Evolutionary conservation across 345 rosid genomes (phyloP).

Genomic region (Mangifera indica): DNA sequence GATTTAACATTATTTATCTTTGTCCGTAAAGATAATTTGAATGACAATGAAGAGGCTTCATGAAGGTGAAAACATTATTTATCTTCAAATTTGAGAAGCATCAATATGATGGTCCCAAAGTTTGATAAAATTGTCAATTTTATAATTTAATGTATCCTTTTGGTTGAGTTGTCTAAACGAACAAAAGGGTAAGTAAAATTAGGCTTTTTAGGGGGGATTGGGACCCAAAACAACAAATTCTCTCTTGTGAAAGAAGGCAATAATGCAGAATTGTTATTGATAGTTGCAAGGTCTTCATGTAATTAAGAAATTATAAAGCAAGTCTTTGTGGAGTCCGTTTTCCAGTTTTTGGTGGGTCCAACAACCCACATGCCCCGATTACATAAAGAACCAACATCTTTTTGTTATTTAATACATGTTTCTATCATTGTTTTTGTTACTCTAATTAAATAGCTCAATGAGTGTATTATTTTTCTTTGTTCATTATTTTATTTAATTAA

Average conservation of each 20-base stretch:
- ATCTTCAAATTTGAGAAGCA: no score
- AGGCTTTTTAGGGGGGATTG: slow-evolving; percentile 14
- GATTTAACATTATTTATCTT: no score
- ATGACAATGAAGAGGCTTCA: no score
- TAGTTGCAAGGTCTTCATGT: slow-evolving; percentile 41
- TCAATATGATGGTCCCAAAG: no score
- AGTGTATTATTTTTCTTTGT: background rate
- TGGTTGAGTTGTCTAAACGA: slow-evolving; percentile 24
- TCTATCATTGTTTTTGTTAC: background rate
- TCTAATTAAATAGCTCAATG: slow-evolving; percentile 9
- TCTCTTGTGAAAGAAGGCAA: slow-evolving; percentile 31
- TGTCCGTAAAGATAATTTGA: no score
- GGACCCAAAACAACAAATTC: slow-evolving; percentile 35
- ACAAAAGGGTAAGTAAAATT: slow-evolving; percentile 30
- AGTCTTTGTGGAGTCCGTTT: slow-evolving; percentile 40
- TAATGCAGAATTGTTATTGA: slow-evolving; percentile 45
- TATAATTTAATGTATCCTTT: slow-evolving; percentile 6
- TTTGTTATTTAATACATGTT: slow-evolving; percentile 27
- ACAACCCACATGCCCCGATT: slow-evolving; percentile 50
- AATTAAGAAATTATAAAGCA: slow-evolving; percentile 39
- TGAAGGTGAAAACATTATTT: no score
- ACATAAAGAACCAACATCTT: slow-evolving; percentile 33
- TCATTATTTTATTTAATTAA: background rate
- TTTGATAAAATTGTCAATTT: no score
- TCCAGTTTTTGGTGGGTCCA: slow-evolving; percentile 39